A percentile compares a stretch with the other conserved stretches of the same genome.
Evolutionary conservation across 331 rosid genomes (phyloP).

Genomic region (Prunus yedoensis): DNA sequence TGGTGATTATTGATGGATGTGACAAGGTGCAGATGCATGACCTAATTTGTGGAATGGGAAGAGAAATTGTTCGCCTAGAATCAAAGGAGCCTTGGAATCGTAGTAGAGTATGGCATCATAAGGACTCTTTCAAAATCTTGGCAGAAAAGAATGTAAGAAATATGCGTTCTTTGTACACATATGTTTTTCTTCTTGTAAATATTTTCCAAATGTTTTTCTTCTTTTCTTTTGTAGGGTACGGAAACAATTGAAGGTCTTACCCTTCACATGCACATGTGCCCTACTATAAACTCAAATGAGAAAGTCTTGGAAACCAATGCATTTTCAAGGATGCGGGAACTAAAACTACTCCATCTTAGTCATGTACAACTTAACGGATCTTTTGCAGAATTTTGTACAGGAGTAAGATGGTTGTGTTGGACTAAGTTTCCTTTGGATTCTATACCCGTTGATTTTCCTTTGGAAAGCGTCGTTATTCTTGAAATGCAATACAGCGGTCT

Average conservation of each 20-base stretch:
- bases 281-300: neutral
- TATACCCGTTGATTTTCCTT: neutral
- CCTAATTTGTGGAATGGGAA: slow-evolving; percentile 4
- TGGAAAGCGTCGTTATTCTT: slow-evolving; percentile 11
- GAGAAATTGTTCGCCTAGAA: neutral
- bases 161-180: neutral
- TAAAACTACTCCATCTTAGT: neutral
- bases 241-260: slow-evolving; percentile 6
- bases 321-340: neutral
- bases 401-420: slow-evolving; percentile 5
- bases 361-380: neutral
- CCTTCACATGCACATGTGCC: neutral
- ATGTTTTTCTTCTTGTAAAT: neutral
- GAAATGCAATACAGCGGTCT: slow-evolving; percentile 10
- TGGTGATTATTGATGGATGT: too few relatives aligned
- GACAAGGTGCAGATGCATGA: slow-evolving; percentile 5
- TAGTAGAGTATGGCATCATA: neutral
- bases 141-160: neutral
- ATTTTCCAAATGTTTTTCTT: neutral
- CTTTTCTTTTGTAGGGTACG: neutral
- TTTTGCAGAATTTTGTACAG: neutral
- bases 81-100: neutral
- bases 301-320: neutral
- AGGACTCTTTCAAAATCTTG: neutral
- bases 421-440: neutral